Conservation (phyloP, 495 filamentous ascomycete genomes). For the Penicillium bialowiezense region DNA sequence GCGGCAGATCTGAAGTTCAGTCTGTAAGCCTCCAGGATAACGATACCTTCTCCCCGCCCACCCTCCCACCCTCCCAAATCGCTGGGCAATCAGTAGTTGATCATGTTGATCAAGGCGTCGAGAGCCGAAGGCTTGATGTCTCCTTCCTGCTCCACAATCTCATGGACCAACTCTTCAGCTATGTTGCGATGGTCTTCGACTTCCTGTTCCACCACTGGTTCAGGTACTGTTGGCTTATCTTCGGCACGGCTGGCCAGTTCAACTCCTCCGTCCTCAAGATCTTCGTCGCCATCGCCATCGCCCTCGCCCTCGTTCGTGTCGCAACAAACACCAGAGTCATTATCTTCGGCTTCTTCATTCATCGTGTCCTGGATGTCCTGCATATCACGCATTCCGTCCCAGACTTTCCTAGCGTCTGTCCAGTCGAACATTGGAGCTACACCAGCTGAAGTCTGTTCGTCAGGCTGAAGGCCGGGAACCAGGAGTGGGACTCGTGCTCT, state of each 20-base stretch:
- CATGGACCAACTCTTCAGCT: too few relatives aligned
- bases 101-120: conserved; percentile 11
- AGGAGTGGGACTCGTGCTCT: not conserved
- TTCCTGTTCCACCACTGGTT: not conserved
- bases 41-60: too few relatives aligned
- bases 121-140: conserved; percentile 28
- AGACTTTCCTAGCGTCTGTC: not conserved
- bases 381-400: not conserved
- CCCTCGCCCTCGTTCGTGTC: too few relatives aligned
- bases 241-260: not conserved
- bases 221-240: not conserved
- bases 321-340: too few relatives aligned
- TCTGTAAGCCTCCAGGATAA: too few relatives aligned
- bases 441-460: not conserved
- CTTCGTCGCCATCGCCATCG: not conserved
- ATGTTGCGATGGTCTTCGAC: too few relatives aligned
- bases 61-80: too few relatives aligned
- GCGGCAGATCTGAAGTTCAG: too few relatives aligned
- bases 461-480: not conserved
- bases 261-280: not conserved
- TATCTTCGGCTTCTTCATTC: too few relatives aligned
- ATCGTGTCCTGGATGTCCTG: too few relatives aligned
- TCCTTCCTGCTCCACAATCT: conserved; percentile 27
- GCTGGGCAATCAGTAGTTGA: not conserved
- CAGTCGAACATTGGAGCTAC: not conserved